A percentile compares a stretch with the other conserved stretches of the same genome.
Conservation (phyloP, 257 asterid genomes). For the Ocimum tenuiflorum region DNA sequence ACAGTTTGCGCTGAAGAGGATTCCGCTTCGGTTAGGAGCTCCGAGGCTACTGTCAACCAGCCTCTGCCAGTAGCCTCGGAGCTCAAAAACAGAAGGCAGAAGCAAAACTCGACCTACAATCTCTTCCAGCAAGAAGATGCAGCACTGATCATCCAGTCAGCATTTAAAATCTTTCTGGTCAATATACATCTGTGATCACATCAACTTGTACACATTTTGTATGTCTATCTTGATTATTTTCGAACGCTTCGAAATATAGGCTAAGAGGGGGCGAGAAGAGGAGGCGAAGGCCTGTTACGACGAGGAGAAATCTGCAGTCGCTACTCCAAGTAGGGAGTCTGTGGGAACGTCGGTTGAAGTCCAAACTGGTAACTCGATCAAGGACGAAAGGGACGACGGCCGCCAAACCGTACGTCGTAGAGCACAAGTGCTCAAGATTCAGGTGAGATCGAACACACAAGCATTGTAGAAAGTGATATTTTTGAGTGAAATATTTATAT, state of each 20-base stretch:
- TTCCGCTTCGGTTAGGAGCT: conserved; percentile 26
- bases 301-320: conserved; percentile 7
- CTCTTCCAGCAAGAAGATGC: conserved; percentile 52
- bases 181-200: not conserved
- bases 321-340: conserved; percentile 36
- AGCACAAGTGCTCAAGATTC: conserved; percentile 40
- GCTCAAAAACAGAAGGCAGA: conserved; percentile 9
- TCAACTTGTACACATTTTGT: not conserved
- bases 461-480: not conserved
- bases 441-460: conserved; percentile 24
- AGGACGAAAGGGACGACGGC: conserved; percentile 20
- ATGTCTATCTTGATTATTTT: not conserved
- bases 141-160: conserved; percentile 47
- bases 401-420: conserved; percentile 21
- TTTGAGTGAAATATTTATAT: not conserved
- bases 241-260: conserved; percentile 23
- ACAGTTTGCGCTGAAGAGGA: conserved; percentile 23
- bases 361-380: conserved; percentile 41
- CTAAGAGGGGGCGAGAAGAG: conserved; percentile 18
- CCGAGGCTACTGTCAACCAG: conserved; percentile 52
- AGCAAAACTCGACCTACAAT: conserved; percentile 28
- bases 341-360: conserved; percentile 48
- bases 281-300: not conserved
- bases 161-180: conserved; percentile 46
- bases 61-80: conserved; percentile 16